phyloP scores from a whole-genome alignment of 73 alveolate genomes.

The Effrenium voratum region DNA sequence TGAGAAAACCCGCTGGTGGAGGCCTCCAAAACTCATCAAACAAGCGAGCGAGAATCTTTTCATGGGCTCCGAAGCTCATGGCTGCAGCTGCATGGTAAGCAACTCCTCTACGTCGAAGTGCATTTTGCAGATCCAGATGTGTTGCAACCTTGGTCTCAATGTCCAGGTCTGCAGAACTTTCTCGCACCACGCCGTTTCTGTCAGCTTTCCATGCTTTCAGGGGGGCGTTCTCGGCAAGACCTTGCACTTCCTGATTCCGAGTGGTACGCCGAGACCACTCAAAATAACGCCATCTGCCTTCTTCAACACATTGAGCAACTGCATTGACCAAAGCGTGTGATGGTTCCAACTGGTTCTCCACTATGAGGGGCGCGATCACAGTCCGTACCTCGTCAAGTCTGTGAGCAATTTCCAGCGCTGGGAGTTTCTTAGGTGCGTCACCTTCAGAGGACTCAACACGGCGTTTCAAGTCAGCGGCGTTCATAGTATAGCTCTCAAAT shows the following conservation, averaged over 20 bases:
- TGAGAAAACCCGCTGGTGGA: not conserved
- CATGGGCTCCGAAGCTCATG: not conserved
- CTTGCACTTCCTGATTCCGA: not conserved
- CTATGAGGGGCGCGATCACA: not conserved
- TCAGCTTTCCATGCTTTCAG: not conserved
- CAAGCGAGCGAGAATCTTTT: not conserved
- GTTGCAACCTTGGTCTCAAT: not conserved
- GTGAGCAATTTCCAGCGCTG: not conserved
- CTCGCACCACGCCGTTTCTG: not conserved
- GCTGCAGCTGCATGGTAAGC: not conserved
- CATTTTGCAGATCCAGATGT: not conserved
- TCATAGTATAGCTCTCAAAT: not conserved
- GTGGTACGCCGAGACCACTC: not conserved
- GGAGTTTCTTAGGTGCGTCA: not conserved
- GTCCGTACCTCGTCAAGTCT: not conserved
- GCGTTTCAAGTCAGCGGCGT: not conserved
- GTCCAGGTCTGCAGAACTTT: not conserved
- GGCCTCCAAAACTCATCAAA: not conserved
- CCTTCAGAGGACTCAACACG: not conserved
- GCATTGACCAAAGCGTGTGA: not conserved
- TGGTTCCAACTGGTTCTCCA: not conserved
- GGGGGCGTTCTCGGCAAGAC: not conserved
- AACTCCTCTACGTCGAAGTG: not conserved
- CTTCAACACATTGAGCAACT: not conserved
- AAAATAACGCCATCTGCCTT: not conserved